These are phyloP conservation scores for Marasmius oreades DNA, from an alignment of 1,284 basidiomycete species.

Conservation along the genomic window DNA sequence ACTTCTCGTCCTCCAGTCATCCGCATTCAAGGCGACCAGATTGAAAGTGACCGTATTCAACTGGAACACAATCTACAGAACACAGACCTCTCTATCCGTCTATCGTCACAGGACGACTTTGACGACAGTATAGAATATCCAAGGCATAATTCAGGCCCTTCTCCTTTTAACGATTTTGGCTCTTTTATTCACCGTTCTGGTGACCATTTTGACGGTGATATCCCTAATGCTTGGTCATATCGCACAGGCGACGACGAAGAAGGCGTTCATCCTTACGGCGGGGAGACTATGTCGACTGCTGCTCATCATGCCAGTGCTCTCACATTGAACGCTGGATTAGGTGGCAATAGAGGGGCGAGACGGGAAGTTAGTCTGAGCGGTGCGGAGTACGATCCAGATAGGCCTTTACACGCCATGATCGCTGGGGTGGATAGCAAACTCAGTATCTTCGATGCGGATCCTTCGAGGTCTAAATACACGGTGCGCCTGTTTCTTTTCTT, in stretches of 20 bases:
- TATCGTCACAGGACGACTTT: constrained; percentile 42
- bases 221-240: constrained; percentile 62
- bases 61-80: constrained; percentile 73
- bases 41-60: constrained; percentile 66
- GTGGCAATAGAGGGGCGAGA: constrained; percentile 38
- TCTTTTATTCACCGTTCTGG: constrained; percentile 58
- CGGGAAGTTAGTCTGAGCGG: constrained; percentile 60
- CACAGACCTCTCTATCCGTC: constrained; percentile 65
- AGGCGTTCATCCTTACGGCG: constrained; percentile 59
- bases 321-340: constrained; percentile 82
- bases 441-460: constrained; percentile 50
- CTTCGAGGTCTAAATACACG: constrained; percentile 43
- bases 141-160: constrained; percentile 55
- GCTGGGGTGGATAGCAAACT: constrained; percentile 49
- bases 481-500: constrained; percentile 30
- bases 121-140: constrained; percentile 60
- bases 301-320: constrained; percentile 85
- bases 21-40: constrained; percentile 62
- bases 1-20: neutral
- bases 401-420: constrained; percentile 73
- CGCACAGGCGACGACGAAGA: constrained; percentile 61
- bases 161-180: constrained; percentile 49
- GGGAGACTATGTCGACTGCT: constrained; percentile 72
- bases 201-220: constrained; percentile 52
- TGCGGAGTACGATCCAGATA: constrained; percentile 84